Evolutionary conservation across 148 eudicot species (phyloP), one percentile per base, ranked within the genome.

Genomic region (Nepenthes mirabilis): DNA sequence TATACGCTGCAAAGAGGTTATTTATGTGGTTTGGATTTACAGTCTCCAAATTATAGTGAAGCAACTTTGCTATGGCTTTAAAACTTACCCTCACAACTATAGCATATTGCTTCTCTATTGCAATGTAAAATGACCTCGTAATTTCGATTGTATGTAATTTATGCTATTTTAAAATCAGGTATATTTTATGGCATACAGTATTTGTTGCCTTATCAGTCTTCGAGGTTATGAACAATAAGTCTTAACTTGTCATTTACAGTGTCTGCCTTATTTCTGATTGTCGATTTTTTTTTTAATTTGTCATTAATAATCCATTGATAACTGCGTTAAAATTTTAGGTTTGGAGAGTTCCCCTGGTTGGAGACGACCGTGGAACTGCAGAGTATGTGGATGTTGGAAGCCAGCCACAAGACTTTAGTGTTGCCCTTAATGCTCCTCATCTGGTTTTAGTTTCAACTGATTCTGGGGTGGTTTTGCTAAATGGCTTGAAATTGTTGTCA

Each of bases 341-440:
- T 43, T 93, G 87, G 88, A 86, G 98, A 76, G 80, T 80, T 77
- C 65, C 96, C 74, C 72, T 88, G 12, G 66, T 55, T 47, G 95
- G 79, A 56, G 85, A 83, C 72, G 80, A 77, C 68, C 85, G 88
- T 75, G 88, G 79, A 67, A 70, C 77, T 53, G 88, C 77, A 10
- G 82, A 86, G 33, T 70, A 77, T 51, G 71, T 88, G 59, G 96
- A 93, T 65, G 74, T 93, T 53, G 95, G 91, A 61, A 73, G 77
- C 68, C 98, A 88, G 68, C 98, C 98, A 14, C 82, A 88, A 77
- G 96, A 83, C 80, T 58, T 93, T 75, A 79, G 85, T 67, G 77
- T 85, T 71, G 94, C 94, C 75, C 66, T 77, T 65, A 63, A 60
- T 61, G 69, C 77, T 69, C 90, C 90, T 51, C 83, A 80, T 56